Evolutionary conservation across 1,139 yeast genomes (phyloP), one percentile per base, ranked within the genome.

Genomic region (Arxiozyma heterogenica): DNA sequence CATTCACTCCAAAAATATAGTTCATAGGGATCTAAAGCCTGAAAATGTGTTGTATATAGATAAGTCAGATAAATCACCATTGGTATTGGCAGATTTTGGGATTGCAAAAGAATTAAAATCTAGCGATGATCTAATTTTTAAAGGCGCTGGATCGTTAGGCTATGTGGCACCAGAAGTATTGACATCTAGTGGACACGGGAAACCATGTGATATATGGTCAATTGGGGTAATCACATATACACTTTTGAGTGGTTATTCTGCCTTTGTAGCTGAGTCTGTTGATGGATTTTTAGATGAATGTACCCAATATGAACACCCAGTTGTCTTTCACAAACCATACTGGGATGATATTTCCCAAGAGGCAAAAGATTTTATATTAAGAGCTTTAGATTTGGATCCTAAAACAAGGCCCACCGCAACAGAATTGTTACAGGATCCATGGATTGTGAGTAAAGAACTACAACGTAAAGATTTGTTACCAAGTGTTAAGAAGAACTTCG

Each of bases 101-200:
- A 89, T 90, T 62, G 96, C 97, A 44, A 87, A 86, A 68, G 76
- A 80, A 57, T 72, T 90, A 60, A 76, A 77, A 55, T 69, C 75
- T 20, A 69, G 69, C 8, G 78, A 82, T 61, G 91, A 88, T 59
- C 77, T 83, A 58, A 75, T 91, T 56, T 84, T 82, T 30, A 76
- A 86, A 30, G 83, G 87, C 50, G 96, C 96, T 0, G 97, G 97
- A 0, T 85, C 95, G 1, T 82, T 89, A 70, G 96, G 96, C 1
- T 90, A 90, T 67, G 96, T 95, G 5, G 96, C 97, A 0, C 97
- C 97, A 0, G 97, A 90, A 67, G 93, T 90, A 4, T 75, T 90
- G 42, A 70, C 79, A 50, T 84, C 87, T 6, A 71, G 75, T 44
- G 96, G 96, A 8, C 96, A 90, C 71, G 94, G 95, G 47, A 88